Evolutionary conservation across 257 asterid genomes (phyloP), one percentile per base, ranked within the genome.

Genomic region (Paulownia fortunei): DNA sequence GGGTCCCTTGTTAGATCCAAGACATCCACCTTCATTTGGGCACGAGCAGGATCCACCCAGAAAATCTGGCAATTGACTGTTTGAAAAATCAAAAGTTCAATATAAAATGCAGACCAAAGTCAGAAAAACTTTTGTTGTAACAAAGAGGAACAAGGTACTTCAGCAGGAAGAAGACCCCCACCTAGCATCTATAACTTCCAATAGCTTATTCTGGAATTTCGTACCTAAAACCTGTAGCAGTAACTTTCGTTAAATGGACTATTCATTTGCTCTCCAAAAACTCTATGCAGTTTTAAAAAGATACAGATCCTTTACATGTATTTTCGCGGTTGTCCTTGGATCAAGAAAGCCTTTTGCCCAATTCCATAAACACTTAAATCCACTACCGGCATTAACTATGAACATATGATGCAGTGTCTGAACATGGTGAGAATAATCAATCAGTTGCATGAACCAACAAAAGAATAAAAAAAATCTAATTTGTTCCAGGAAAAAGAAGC

Each of bases 1-100:
- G 66, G 97, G 99, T 58, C 99, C 99, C 86, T 86, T 93, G 72
- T 91, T 90, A 27, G 99, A 90, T 81, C 88, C 83, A 74, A 96
- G 92, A 80, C 99, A 96, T 68, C 99, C 99, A 41, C 95, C 98
- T 73, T 94, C 87, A 78, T 84, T 86, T 62, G 87, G 76, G 83
- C 99, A 96, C 18, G 89, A 83, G 85, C 99, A 96, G 77, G 94
- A 82, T 76, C 98, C 99, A 47, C 98, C 99, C 34, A 93, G 91
- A 91, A 96, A 96, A 85, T 93, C 95, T 65, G 99, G 99, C 89
- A 96, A 84, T 86, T 96, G 97, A 85, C 99, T 96, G 90, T 83
- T 79, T 44, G 63, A 73, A 75, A 75, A 73, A 76, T n/a, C n/a
- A 72, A 69, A 30, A 71, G 76, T 80, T 66, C 63, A 46, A 54